A percentile compares a stretch with the other conserved stretches of the same genome.
Conservation (phyloP, 768 basidiomycete genomes). For the Trametes coccinea region DNA sequence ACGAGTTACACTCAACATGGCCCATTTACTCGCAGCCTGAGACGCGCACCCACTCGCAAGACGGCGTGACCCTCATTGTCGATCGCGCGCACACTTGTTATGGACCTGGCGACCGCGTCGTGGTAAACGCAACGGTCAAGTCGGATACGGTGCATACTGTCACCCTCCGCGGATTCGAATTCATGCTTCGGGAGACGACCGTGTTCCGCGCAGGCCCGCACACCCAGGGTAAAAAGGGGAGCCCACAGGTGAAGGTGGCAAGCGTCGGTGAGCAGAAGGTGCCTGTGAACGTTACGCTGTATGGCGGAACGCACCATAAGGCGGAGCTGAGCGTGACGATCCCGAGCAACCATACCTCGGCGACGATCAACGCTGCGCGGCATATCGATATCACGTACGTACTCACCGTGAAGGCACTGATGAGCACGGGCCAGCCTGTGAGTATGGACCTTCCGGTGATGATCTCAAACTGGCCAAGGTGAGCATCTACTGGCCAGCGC, state of each 20-base stretch:
- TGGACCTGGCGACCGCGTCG: conserved; percentile 81
- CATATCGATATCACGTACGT: conserved; percentile 87
- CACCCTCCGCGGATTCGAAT: conserved; percentile 81
- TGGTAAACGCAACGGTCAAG: conserved; percentile 69
- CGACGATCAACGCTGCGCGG: conserved; percentile 77
- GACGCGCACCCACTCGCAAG: conserved; percentile 60
- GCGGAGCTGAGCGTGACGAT: conserved; percentile 74
- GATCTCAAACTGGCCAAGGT: conserved; percentile 87
- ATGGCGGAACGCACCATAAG: conserved; percentile 68
- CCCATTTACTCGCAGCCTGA: conserved; percentile 84
- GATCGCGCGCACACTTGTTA: conserved; percentile 79
- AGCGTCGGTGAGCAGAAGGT: conserved; percentile 71
- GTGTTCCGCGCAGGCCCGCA: conserved; percentile 69
- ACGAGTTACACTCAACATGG: conserved; percentile 92
- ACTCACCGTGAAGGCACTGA: conserved; percentile 72
- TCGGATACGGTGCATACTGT: conserved; percentile 69
- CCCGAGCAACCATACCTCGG: conserved; percentile 72
- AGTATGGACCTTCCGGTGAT: conserved; percentile 77
- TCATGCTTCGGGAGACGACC: conserved; percentile 74
- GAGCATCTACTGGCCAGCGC: neutral
- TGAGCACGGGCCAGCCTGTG: conserved; percentile 65
- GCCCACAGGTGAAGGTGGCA: conserved; percentile 53
- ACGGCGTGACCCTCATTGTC: conserved; percentile 74
- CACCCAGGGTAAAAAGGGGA: conserved; percentile 53
- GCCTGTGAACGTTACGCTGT: conserved; percentile 70